Conservation (phyloP, 192 early-diverging fungal species). For the Coemansia sp. region DNA sequence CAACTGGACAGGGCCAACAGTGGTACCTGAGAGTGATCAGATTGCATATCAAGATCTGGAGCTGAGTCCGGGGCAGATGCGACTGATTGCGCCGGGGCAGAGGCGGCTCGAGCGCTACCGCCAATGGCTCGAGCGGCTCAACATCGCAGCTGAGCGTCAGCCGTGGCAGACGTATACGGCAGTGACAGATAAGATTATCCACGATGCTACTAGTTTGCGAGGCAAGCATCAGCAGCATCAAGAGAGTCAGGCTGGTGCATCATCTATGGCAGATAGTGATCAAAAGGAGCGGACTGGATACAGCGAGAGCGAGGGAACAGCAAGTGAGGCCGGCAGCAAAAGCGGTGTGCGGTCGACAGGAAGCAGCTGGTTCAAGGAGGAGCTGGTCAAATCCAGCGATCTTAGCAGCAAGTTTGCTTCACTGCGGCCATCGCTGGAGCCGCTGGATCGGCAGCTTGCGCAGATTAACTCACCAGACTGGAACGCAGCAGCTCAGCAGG, state of each 20-base stretch:
- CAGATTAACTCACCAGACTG: conserved; percentile 25
- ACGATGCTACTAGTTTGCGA: neutral
- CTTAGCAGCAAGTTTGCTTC: conserved; percentile 23
- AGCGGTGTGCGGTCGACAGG: neutral
- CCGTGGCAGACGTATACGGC: conserved; percentile 36
- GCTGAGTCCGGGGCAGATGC: conserved; percentile 44
- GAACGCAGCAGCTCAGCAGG: conserved; percentile 12
- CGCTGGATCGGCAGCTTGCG: conserved; percentile 26
- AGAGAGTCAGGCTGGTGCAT: neutral
- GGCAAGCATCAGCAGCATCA: conserved; percentile 1
- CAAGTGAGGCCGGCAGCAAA: conserved; percentile 10
- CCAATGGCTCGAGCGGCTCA: conserved; percentile 28
- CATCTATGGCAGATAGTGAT: neutral
- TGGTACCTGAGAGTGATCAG: conserved; percentile 15
- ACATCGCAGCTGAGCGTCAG: conserved; percentile 29
- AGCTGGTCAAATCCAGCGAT: conserved; percentile 11
- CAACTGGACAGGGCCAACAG: conserved; percentile 40
- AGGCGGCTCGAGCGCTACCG: conserved; percentile 35
- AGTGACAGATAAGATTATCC: conserved; percentile 38
- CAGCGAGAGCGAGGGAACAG: neutral
- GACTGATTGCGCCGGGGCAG: conserved; percentile 48
- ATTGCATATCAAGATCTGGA: conserved; percentile 39
- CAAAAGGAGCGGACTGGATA: neutral
- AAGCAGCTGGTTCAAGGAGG: conserved; percentile 13
- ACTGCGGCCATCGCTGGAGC: conserved; percentile 33